Conservation (phyloP, 306 rosid genomes). For the Pterocarpus santalinus region DNA sequence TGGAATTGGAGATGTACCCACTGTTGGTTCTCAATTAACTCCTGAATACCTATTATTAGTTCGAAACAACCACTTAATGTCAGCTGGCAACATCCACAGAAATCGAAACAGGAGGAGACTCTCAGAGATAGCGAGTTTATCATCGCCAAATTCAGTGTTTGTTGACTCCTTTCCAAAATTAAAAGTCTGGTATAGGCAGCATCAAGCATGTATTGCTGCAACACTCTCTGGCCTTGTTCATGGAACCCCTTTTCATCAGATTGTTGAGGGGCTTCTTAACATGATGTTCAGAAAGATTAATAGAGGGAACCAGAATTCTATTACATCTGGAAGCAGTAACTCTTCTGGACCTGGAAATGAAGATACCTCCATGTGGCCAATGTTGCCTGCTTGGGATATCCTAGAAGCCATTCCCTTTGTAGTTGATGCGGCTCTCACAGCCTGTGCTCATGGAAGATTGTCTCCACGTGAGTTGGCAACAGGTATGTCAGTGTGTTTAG, state of each 20-base stretch:
- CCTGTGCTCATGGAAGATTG: slow-evolving; percentile 94
- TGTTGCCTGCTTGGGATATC: slow-evolving; percentile 98
- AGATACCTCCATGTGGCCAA: slow-evolving; percentile 72
- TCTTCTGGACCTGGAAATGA: slow-evolving; percentile 90
- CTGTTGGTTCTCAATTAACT: slow-evolving; percentile 92
- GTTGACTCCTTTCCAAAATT: slow-evolving; percentile 96
- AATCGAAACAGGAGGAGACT: slow-evolving; percentile 82
- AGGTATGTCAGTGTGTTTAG: slow-evolving; percentile 55
- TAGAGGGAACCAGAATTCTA: slow-evolving; percentile 75
- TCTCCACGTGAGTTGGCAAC: slow-evolving; percentile 99
- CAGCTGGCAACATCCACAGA: slow-evolving; percentile 63
- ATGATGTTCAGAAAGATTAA: slow-evolving; percentile 84
- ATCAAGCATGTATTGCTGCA: slow-evolving; percentile 97
- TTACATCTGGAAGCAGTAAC: slow-evolving; percentile 87
- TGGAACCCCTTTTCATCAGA: slow-evolving; percentile 95
- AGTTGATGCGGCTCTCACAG: slow-evolving; percentile 97
- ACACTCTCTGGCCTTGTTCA: slow-evolving; percentile 95
- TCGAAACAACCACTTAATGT: slow-evolving; percentile 81
- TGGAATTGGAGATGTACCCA: slow-evolving; percentile 93
- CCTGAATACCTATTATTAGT: slow-evolving; percentile 91
- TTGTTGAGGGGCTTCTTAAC: slow-evolving; percentile 92
- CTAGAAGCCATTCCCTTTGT: slow-evolving; percentile 94
- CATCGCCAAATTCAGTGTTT: slow-evolving; percentile 81
- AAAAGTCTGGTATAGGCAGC: slow-evolving; percentile 94
- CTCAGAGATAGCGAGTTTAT: slow-evolving; percentile 76